A percentile compares a stretch with the other conserved stretches of the same genome.
phyloP scores from a whole-genome alignment of 768 basidiomycete species.

The Collybia sordida region DNA sequence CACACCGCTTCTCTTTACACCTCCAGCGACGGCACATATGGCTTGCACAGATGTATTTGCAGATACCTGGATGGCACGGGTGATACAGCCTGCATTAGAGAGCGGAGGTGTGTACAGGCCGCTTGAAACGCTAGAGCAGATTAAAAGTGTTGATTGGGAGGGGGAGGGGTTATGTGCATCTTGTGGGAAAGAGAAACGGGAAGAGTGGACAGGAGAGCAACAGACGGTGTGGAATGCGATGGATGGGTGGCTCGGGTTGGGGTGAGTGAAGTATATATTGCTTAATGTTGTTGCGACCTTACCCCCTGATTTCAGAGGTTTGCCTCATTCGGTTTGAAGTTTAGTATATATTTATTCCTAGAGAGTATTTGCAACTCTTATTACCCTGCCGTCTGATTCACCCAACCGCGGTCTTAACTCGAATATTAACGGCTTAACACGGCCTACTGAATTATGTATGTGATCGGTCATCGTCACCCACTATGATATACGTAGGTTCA shows the following conservation, averaged over 20 bases:
- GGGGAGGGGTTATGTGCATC: constrained; percentile 54
- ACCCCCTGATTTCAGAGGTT: too few species aligned
- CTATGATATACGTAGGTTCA: too few species aligned
- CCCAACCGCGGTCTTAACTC: too few species aligned
- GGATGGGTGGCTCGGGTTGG: constrained; percentile 52
- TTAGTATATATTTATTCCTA: too few species aligned
- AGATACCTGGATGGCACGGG: constrained; percentile 67
- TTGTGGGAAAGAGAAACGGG: constrained; percentile 57
- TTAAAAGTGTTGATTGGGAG: constrained; percentile 58
- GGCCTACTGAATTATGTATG: too few species aligned
- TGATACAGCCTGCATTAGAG: constrained; percentile 68
- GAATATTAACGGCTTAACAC: too few species aligned
- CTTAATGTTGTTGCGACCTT: too few species aligned
- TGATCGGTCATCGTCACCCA: too few species aligned
- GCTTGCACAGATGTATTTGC: constrained; percentile 71
- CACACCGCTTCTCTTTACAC: constrained; percentile 71
- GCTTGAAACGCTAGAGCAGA: constrained; percentile 69
- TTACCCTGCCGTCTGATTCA: too few species aligned
- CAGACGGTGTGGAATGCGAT: constrained; percentile 56
- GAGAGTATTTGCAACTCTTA: too few species aligned
- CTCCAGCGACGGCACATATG: constrained; percentile 71
- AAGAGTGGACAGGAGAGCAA: constrained; percentile 69
- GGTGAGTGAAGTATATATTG: background rate
- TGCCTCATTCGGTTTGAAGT: too few species aligned
- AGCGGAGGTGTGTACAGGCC: constrained; percentile 67